Conservation (phyloP, 108 stramenopile genomes). For the Stephanodiscus minutulus region DNA sequence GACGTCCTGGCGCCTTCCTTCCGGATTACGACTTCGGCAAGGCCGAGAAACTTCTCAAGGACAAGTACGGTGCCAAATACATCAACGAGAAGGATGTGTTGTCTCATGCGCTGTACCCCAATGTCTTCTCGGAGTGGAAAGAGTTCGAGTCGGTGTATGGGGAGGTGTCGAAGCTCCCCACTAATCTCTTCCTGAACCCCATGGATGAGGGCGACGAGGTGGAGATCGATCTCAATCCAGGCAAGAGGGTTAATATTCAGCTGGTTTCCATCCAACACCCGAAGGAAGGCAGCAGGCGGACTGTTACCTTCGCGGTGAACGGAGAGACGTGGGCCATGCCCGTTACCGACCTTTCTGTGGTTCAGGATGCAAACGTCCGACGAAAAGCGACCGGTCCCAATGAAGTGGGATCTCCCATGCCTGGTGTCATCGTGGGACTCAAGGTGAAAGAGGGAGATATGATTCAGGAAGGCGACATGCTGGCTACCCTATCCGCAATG, state of each 20-base stretch:
- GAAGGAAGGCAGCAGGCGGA: conserved; percentile 59
- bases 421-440: conserved; percentile 87
- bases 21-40: conserved; percentile 62
- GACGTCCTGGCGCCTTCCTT: conserved; percentile 79
- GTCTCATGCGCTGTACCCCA: conserved; percentile 88
- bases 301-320: conserved; percentile 89
- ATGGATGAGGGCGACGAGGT: conserved; percentile 90
- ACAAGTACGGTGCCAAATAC: conserved; percentile 53
- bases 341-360: conserved; percentile 56
- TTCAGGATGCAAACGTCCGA: conserved; percentile 41
- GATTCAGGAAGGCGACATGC: conserved; percentile 83
- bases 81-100: conserved; percentile 84
- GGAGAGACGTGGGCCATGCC: conserved; percentile 77
- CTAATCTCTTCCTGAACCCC: conserved; percentile 81
- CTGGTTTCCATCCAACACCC: conserved; percentile 61
- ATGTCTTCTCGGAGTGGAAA: conserved; percentile 86
- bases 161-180: conserved; percentile 76
- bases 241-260: conserved; percentile 57
- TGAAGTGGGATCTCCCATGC: conserved; percentile 90
- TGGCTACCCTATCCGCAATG: conserved; percentile 92
- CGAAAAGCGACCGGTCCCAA: conserved; percentile 70
- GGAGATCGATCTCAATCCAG: conserved; percentile 63
- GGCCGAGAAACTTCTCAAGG: conserved; percentile 50
- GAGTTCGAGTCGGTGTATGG: conserved; percentile 71
- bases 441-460: conserved; percentile 86